Evolutionary conservation across 805 yeast species (phyloP), one percentile per base, ranked within the genome.

Genomic region (Teunomyces funiuensis): DNA sequence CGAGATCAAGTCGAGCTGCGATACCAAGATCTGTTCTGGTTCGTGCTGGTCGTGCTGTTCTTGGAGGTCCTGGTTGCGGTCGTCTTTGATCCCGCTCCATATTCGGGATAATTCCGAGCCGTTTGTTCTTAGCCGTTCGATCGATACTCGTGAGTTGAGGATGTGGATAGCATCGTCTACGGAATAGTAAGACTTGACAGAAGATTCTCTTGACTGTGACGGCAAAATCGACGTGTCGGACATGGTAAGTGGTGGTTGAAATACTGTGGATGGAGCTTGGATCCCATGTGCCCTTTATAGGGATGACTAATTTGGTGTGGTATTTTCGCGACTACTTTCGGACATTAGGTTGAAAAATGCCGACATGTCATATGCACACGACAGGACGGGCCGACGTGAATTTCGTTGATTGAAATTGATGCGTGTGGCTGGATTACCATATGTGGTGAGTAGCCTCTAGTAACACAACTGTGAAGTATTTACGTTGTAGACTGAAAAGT

Each of bases 11-110:
- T 54, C 58, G 9, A 54, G 42, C 37, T 57, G 56, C 14, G 48
- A 33, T 1, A 51, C 45, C 26, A 58, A 37, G 13, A 52, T 39
- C 6, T 36, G 41, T 16, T 51, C 59, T 1, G 54, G 47, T 4
- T 44, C 50, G 4, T 41, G 44, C 14, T 38, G 33, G 13, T 37
- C 43, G 3, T 33, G 39, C 27, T 50, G 51, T n/a, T 44, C 45
- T 16, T 45, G 44, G 15, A 17, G 26, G 37, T 57, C 60, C 30
- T 49, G 55, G 4, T 34, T 42, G 8, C 37, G 41, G 39, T 59
- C 63, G 38, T 59, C 64, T 19, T 44, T 38, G 13, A 59, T 54
- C 5, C 56, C 62, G 16, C 45, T 48, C 20, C 53, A 30, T 11
- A 53, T 51, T 14, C 50, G 39, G 4, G 51, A 41, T n/a, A 53